Evolutionary conservation across 2,329 filamentous ascomycete genomes (phyloP).

Genomic region (Fusarium sp.): DNA sequence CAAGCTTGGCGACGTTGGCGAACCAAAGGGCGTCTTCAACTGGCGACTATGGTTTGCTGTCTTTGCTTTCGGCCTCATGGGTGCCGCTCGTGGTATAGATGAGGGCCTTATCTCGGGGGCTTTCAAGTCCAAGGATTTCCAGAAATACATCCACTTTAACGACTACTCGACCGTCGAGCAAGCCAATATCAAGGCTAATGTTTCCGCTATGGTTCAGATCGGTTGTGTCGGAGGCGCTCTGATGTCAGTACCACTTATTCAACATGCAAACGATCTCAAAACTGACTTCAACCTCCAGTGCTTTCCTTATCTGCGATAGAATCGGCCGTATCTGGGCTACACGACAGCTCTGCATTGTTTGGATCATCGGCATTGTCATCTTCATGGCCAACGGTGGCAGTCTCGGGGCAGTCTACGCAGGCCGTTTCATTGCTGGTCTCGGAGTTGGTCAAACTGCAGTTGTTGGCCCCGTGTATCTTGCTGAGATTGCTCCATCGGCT

Average conservation of each 20-base stretch:
- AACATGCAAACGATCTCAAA: too few species aligned
- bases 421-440: slow-evolving; percentile 35
- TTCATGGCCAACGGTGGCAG: slow-evolving; percentile 25
- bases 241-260: neutral
- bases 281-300: slow-evolving; percentile 1
- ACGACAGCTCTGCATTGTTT: slow-evolving; percentile 15
- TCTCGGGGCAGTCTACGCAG: slow-evolving; percentile 27
- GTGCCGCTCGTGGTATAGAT: slow-evolving; percentile 19
- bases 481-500: slow-evolving; percentile 36
- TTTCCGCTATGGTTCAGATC: slow-evolving; percentile 27
- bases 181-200: slow-evolving; percentile 30
- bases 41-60: slow-evolving; percentile 31
- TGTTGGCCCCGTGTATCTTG: slow-evolving; percentile 34
- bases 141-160: slow-evolving; percentile 18
- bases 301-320: slow-evolving; percentile 20
- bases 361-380: slow-evolving; percentile 19
- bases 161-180: slow-evolving; percentile 14
- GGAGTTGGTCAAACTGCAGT: slow-evolving; percentile 37
- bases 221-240: slow-evolving; percentile 25
- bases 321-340: slow-evolving; percentile 29
- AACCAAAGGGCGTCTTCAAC: slow-evolving; percentile 25
- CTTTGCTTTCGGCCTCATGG: slow-evolving; percentile 26
- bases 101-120: slow-evolving; percentile 26
- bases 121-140: slow-evolving; percentile 25
- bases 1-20: slow-evolving; percentile 19